Evolutionary conservation across 2,329 filamentous ascomycete genomes (phyloP), one percentile per base, ranked within the genome.

Genomic region (Clonostachys rosea): DNA sequence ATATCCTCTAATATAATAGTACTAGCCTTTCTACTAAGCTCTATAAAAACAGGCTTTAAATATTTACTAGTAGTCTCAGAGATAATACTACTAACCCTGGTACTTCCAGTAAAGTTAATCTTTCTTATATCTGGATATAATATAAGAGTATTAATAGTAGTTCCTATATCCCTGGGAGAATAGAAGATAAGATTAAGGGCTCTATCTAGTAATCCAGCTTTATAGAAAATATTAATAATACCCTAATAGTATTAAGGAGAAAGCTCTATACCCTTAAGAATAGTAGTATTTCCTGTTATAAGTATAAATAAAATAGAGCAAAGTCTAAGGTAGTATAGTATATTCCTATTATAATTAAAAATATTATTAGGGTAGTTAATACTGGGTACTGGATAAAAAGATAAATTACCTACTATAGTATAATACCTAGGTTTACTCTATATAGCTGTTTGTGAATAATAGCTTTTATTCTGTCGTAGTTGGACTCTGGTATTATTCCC

Each of bases 141-240:
- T 53, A 91, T 86, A 20, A 91, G 64, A 5, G 77, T 69, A 40
- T 73, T 75, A 0, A 85, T 89, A 17, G 90, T 70, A 10, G 73
- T 71, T 0, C 83, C 72, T 0, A 86, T 87, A 57, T 86, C 78
- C 51, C 79, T 74, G 47, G 81, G 79, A 2, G 81, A 75, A 34
- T 70, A 66, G 8, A 83, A 85, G 34, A 92, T 64, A 24, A 87
- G 70, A 61, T 89, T 91, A 43, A 92, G 64, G 4, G 78, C 83
- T 20, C 87, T 88, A 2, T 71, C 72, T 0, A 88, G 88, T 18
- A 92, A 71, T 10, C 88, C 88, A 9, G 87, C 88, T 55, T 87
- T 79, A 52, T 77, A 78, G 59, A 88, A 74, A 42, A 83, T 69
- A 20, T 74, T 71, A 16, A 72, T 79, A 40, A 90, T 69, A 10